Evolutionary conservation across 2,329 filamentous ascomycete genomes (phyloP).

Genomic region (Penicillium janthinellum): DNA sequence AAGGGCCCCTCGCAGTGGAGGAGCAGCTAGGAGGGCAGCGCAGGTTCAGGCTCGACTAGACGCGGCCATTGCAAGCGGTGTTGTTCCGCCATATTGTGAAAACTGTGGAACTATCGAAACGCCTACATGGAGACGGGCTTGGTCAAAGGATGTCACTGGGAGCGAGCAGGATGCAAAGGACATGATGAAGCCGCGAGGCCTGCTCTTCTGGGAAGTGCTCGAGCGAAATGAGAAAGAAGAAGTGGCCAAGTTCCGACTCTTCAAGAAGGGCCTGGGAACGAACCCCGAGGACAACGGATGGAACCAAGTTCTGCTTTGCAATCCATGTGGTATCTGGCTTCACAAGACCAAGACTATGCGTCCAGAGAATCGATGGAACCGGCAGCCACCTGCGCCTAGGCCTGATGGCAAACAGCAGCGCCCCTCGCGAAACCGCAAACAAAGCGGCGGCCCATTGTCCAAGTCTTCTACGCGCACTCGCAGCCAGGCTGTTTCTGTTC

Average conservation of each 20-base stretch:
- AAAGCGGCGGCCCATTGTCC: slow-evolving; percentile 35
- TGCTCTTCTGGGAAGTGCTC: slow-evolving; percentile 72
- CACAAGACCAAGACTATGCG: slow-evolving; percentile 84
- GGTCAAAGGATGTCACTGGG: slow-evolving; percentile 73
- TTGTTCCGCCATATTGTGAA: slow-evolving; percentile 83
- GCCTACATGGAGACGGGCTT: slow-evolving; percentile 93
- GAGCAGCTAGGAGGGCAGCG: slow-evolving; percentile 67
- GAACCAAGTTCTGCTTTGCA: slow-evolving; percentile 78
- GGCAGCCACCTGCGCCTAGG: slow-evolving; percentile 28
- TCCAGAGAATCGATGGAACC: slow-evolving; percentile 81
- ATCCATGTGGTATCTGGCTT: slow-evolving; percentile 95
- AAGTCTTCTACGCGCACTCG: slow-evolving; percentile 37
- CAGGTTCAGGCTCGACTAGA: slow-evolving; percentile 60
- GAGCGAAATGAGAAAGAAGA: slow-evolving; percentile 64
- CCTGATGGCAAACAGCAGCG: slow-evolving; percentile 49
- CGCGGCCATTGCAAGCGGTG: slow-evolving; percentile 69
- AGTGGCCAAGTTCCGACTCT: slow-evolving; percentile 68
- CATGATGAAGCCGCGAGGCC: slow-evolving; percentile 70
- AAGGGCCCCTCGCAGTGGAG: slow-evolving; percentile 47
- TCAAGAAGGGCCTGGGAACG: slow-evolving; percentile 67
- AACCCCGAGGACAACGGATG: slow-evolving; percentile 68
- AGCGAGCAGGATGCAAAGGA: slow-evolving; percentile 70
- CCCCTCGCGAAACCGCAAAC: slow-evolving; percentile 37
- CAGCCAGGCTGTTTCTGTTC: slow-evolving; percentile 31
- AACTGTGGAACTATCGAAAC: slow-evolving; percentile 97